phyloP scores from a whole-genome alignment of 441 rosid genomes.

The Populus hybrid region DNA sequence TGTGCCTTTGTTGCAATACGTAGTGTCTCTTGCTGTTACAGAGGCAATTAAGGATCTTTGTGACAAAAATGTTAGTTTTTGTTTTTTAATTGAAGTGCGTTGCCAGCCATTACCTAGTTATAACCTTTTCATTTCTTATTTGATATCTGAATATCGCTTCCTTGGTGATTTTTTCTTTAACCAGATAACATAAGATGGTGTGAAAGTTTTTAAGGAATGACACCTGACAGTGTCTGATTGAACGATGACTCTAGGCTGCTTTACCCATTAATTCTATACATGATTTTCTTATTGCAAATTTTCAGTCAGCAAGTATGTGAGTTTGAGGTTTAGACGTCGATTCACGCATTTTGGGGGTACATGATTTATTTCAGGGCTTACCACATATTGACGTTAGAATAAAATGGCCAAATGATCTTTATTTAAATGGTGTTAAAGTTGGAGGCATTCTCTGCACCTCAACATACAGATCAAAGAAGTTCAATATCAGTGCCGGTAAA shows the following conservation, averaged over 20 bases:
- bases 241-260: neutral
- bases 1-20: slow-evolving; percentile 86
- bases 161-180: neutral
- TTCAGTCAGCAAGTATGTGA: neutral
- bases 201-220: neutral
- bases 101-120: neutral
- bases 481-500: slow-evolving; percentile 84
- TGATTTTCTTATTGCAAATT: neutral
- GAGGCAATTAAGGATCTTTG: slow-evolving; percentile 84
- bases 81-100: neutral
- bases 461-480: slow-evolving; percentile 70
- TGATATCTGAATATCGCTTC: neutral
- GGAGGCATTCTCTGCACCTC: slow-evolving; percentile 96
- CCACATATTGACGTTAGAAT: slow-evolving; percentile 65
- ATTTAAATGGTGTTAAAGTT: slow-evolving; percentile 81
- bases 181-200: neutral
- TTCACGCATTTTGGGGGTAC: slow-evolving; percentile 12
- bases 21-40: slow-evolving; percentile 80
- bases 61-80: slow-evolving; percentile 47
- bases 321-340: slow-evolving; percentile 13
- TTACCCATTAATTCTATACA: neutral
- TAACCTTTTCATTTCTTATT: neutral
- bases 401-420: slow-evolving; percentile 98
- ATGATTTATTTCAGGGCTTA: slow-evolving; percentile 60
- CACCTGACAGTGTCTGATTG: neutral